Conservation (phyloP, 2,329 filamentous ascomycete genomes). For the Xylaria digitata region DNA sequence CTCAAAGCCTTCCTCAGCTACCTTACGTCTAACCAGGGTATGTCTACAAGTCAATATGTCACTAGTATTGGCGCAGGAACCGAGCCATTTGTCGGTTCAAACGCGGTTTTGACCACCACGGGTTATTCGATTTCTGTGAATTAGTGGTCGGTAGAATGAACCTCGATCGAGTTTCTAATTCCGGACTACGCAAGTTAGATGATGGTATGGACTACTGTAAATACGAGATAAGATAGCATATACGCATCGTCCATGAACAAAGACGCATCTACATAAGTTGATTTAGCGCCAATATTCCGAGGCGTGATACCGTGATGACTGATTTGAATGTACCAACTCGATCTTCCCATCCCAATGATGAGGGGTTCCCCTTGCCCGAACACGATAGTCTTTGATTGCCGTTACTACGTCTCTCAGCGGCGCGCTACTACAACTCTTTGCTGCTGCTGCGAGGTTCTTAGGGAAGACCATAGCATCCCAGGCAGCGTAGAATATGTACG, state of each 20-base stretch:
- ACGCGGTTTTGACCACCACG: slow-evolving; percentile 56
- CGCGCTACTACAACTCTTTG: slow-evolving; percentile 17
- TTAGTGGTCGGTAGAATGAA: slow-evolving; percentile 18
- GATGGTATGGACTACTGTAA: slow-evolving; percentile 5
- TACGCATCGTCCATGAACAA: slow-evolving; percentile 1
- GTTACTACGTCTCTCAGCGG: slow-evolving; percentile 46
- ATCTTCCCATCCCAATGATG: slow-evolving; percentile 49
- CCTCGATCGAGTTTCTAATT: background rate
- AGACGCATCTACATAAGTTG: background rate
- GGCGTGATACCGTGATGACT: slow-evolving; percentile 40
- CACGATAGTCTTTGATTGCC: slow-evolving; percentile 49
- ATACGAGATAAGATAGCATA: slow-evolving; percentile 11
- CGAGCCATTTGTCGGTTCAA: slow-evolving; percentile 51
- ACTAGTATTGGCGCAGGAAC: slow-evolving; percentile 52
- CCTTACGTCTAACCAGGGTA: slow-evolving; percentile 57
- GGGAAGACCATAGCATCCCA: slow-evolving; percentile 64
- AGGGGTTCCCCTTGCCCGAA: slow-evolving; percentile 43
- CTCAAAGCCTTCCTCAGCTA: slow-evolving; percentile 65
- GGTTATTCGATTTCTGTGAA: slow-evolving; percentile 36
- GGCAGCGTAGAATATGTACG: slow-evolving; percentile 62
- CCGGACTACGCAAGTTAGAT: background rate
- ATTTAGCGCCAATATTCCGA: slow-evolving; percentile 43
- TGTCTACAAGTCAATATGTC: slow-evolving; percentile 61
- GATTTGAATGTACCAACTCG: slow-evolving; percentile 44
- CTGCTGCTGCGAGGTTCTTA: slow-evolving; percentile 34